Conservation (phyloP, 2,329 filamentous ascomycete genomes). For the Tympanopsis confertula region DNA sequence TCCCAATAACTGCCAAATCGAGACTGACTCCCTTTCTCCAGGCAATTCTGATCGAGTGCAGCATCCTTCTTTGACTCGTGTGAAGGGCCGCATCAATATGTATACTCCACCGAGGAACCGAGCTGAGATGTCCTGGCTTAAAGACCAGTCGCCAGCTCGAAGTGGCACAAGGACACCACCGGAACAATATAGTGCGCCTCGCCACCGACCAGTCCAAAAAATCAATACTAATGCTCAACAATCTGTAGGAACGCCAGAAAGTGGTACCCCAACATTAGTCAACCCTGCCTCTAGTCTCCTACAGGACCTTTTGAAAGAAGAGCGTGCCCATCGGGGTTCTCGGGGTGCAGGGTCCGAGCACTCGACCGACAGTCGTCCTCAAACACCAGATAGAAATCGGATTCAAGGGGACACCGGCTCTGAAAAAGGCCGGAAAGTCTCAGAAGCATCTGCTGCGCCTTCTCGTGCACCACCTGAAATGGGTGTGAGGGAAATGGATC, state of each 20-base stretch:
- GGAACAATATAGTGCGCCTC: no score
- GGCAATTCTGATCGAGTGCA: background rate
- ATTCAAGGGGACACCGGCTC: background rate
- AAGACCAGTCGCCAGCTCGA: background rate
- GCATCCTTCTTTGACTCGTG: background rate
- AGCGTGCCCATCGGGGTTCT: conserved; percentile 21
- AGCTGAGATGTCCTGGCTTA: background rate
- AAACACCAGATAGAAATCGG: background rate
- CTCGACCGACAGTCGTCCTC: conserved; percentile 7
- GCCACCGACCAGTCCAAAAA: no score
- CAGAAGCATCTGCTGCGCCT: conserved; percentile 14
- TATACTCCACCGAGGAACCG: background rate
- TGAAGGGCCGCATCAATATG: background rate
- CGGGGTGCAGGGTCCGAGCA: conserved; percentile 11
- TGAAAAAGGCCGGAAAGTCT: conserved; percentile 10
- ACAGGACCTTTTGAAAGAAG: conserved; percentile 25
- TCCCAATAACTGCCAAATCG: no score
- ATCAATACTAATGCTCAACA: background rate
- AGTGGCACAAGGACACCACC: background rate
- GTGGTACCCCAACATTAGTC: conserved; percentile 15
- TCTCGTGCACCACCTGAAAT: conserved; percentile 22
- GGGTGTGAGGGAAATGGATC: conserved; percentile 26
- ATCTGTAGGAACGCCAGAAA: conserved; percentile 15
- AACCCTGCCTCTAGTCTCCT: conserved; percentile 24
- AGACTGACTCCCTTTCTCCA: background rate